A percentile compares a stretch with the other conserved stretches of the same genome.
Evolutionary conservation across 345 rosid species (phyloP).

Genomic region (Hirschfeldia incana): DNA sequence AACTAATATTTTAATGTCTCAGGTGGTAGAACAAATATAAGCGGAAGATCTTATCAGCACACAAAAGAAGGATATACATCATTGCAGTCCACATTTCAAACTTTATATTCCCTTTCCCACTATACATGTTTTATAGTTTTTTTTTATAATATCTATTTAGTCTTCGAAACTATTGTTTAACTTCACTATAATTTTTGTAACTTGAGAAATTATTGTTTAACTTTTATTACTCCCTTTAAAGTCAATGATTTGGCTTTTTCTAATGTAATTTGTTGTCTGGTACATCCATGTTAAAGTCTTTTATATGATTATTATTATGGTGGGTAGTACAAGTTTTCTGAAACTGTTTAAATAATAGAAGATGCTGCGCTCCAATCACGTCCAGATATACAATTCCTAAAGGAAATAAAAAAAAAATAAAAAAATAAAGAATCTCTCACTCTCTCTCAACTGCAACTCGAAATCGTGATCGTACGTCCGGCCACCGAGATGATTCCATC

Average conservation of each 20-base stretch:
- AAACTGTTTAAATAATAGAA: background rate
- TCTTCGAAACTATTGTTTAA: background rate
- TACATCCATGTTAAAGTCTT: background rate
- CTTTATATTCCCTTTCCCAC: slow-evolving; percentile 24
- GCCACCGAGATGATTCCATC: slow-evolving; percentile 30
- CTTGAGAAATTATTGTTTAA: background rate
- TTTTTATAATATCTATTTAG: slow-evolving; percentile 31
- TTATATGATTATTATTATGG: background rate
- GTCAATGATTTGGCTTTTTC: background rate
- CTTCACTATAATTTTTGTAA: background rate
- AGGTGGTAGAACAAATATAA: slow-evolving; percentile 42
- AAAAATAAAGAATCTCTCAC: background rate
- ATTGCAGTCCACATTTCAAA: slow-evolving; percentile 8
- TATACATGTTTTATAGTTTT: slow-evolving; percentile 23
- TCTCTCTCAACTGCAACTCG: slow-evolving; percentile 15
- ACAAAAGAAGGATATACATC: slow-evolving; percentile 9
- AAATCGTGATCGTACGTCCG: slow-evolving; percentile 34
- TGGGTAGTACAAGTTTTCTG: background rate
- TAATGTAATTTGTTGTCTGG: background rate
- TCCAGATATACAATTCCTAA: background rate
- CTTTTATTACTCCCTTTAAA: background rate
- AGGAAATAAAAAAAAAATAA: background rate
- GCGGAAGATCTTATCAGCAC: slow-evolving; percentile 25
- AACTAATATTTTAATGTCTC: slow-evolving; percentile 36
- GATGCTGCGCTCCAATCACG: background rate